A percentile compares a stretch with the other conserved stretches of the same genome.
Conservation (phyloP, 176 grass and related monocot species). For the Bonia amplexicaulis region DNA sequence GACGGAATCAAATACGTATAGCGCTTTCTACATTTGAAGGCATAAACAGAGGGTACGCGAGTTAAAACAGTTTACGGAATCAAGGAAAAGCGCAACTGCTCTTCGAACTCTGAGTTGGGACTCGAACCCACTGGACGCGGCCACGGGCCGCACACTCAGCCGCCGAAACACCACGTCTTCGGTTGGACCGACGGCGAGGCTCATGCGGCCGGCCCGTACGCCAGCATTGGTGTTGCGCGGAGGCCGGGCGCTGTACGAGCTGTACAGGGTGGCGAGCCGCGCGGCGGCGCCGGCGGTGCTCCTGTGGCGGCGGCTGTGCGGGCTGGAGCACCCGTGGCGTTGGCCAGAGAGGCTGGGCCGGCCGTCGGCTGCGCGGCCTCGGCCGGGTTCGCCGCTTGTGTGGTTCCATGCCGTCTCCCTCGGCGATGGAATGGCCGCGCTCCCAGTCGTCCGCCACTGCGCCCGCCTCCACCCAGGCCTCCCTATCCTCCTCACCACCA, state of each 20-base stretch:
- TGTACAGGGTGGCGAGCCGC: constrained; percentile 56
- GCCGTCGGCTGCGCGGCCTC: constrained; percentile 49
- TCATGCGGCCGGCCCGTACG: constrained; percentile 22
- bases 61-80: not conserved
- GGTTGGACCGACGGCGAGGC: not conserved
- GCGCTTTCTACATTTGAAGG: not conserved
- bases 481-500: constrained; percentile 76
- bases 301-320: constrained; percentile 45
- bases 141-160: not conserved
- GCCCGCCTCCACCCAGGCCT: constrained; percentile 31
- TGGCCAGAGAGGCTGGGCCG: constrained; percentile 60
- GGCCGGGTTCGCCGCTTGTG: constrained; percentile 41
- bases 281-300: constrained; percentile 45
- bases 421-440: constrained; percentile 71
- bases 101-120: not conserved
- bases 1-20: rapidly evolving
- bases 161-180: not conserved
- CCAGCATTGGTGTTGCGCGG: constrained; percentile 14
- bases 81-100: not conserved
- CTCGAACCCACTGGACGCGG: not conserved
- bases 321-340: constrained; percentile 59
- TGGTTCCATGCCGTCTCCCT: constrained; percentile 95
- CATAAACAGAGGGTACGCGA: not conserved
- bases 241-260: constrained; percentile 39
- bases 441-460: constrained; percentile 75